Conservation (phyloP, 768 basidiomycete species). For the Lentinula edodes region DNA sequence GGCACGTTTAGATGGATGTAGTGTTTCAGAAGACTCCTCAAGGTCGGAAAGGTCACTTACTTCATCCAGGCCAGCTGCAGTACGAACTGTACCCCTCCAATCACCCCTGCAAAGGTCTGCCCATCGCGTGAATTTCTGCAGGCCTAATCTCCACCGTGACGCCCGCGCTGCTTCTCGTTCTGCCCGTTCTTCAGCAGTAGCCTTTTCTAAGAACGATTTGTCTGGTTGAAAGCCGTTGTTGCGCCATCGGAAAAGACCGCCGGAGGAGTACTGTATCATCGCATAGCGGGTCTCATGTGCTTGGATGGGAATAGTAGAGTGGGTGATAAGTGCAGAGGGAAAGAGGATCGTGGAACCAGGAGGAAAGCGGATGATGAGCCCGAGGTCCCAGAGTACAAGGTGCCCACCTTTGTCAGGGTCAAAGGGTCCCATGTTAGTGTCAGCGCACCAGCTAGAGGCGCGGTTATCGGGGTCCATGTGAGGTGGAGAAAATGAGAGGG, state of each 20-base stretch:
- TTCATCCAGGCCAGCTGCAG: no score
- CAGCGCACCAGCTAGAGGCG: no score
- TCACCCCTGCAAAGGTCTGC: not conserved
- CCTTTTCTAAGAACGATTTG: not conserved
- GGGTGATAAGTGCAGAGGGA: slow-evolving; percentile 14
- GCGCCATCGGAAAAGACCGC: slow-evolving; percentile 18
- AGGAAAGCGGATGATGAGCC: no score
- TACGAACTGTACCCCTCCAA: not conserved
- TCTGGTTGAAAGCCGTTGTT: slow-evolving; percentile 10
- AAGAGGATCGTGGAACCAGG: slow-evolving; percentile 7
- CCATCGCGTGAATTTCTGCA: not conserved
- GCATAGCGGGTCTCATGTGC: not conserved
- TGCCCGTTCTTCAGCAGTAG: not conserved
- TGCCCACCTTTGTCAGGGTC: no score
- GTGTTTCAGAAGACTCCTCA: no score
- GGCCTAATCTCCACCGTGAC: not conserved
- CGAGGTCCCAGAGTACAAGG: no score
- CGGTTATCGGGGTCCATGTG: no score
- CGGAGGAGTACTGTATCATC: slow-evolving; percentile 17
- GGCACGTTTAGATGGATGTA: no score
- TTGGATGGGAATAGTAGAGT: slow-evolving; percentile 6
- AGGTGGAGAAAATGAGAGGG: not conserved
- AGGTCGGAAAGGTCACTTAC: no score
- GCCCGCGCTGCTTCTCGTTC: not conserved
- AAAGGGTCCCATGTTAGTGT: no score